Evolutionary conservation across 2,329 filamentous ascomycete genomes (phyloP), one percentile per base, ranked within the genome.

Genomic region (Teratosphaeria gauchensis): DNA sequence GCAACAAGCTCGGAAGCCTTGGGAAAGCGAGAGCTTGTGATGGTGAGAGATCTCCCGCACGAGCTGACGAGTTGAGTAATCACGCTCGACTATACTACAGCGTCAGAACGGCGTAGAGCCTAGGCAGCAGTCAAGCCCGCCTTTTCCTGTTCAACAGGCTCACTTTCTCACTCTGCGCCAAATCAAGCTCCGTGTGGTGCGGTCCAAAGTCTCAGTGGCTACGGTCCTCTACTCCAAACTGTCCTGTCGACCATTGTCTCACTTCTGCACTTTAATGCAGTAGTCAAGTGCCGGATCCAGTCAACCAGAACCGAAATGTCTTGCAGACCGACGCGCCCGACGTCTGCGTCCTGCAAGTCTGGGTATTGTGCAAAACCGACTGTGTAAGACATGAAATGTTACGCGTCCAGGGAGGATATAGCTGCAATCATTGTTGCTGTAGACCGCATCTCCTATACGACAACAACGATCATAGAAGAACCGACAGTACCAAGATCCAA

Each of bases 1-100:
- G 54, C 71, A 83, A 60, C 69, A 83, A 59, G 78, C 80, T 19
- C 16, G 30, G 53, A 33, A 33, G 53, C 53, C 53, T 31, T 21
- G 53, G 31, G 28, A 54, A 54, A 54, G 53, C 1, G 24, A 19
- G 31, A 31, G 53, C 53, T 19, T 28, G 12, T 54, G 8, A 16
- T 30, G 53, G 4, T 42, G n/a, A 16, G 35, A 14, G 12, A 16
- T 5, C 11, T 14, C 35, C 35, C 35, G 14, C n/a, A 16, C 14
- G 24, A 2, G 24, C 24, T 28, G 24, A 2, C 24, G 24, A 28
- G 24, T 28, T 28, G 24, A 2, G 24, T 28, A 28, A 28, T 28
- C 24, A 28, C 2, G 24, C 24, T 28, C 24, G 24, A 28, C 24
- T 28, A 4, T 28, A 28, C 24, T 28, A 28, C 4, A 28, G 24